Evolutionary conservation across 78 protist genomes (phyloP), one percentile per base, ranked within the genome.

Genomic region (Polysphondylium violaceum): DNA sequence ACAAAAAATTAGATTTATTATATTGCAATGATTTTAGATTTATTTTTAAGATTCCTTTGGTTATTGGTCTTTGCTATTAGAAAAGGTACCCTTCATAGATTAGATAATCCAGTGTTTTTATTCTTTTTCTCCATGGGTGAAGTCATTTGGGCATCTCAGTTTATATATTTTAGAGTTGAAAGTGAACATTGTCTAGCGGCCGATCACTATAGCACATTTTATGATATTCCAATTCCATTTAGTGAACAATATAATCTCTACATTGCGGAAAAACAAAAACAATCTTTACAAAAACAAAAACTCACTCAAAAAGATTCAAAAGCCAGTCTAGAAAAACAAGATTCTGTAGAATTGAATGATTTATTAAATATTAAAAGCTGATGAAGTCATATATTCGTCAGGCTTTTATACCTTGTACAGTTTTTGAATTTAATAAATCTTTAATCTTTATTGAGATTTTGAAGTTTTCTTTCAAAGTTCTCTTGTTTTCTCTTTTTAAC

Each of bases 131-230:
- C 91, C 2, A 29, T 83, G 44, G 76, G 78, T 12, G 91, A 83
- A 69, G 77, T 83, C 1, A 16, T 83, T 55, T 83, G 91, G 91
- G 77, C 91, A 43, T 38, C 79, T 0, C 78, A 83, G 25, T 83
- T 83, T 35, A 83, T 83, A n/a, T 83, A 69, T 21, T 83, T 69
- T 38, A 58, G 91, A 56, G 91, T 83, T 3, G 91, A 83, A 69
- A 29, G 33, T 19, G 91, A 83, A 59, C 91, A 83, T 59, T n/a
- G 29, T 58, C 69, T 50, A 58, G 2, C 71, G 0, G 63, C 78
- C 1, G 91, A 83, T 50, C 47, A 72, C 40, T 83, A 69, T 33
- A 69, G 53, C 29, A 16, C 65, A 2, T 83, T 58, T 36, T 36
- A 50, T 8, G 91, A 83, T 29, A 47, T 55, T 5, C 91, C 91